phyloP scores from a whole-genome alignment of 1,139 yeast species.

The Groenewaldozyma sp. region DNA sequence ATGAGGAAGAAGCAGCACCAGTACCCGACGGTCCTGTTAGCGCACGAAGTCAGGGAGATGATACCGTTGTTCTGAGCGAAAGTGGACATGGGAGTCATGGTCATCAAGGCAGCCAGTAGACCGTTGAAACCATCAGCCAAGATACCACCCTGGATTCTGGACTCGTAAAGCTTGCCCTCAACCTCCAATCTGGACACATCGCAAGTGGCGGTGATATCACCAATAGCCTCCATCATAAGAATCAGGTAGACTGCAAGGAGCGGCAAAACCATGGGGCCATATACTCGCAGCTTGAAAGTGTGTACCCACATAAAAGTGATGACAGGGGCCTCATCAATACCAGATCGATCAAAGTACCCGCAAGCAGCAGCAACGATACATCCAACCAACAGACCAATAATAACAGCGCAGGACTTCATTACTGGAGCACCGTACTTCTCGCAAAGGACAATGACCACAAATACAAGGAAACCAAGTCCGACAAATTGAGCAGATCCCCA shows the following conservation, averaged over 20 bases:
- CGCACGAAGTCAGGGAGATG: slow-evolving; percentile 82
- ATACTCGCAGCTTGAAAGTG: slow-evolving; percentile 63
- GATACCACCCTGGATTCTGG: slow-evolving; percentile 86
- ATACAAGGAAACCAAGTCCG: slow-evolving; percentile 81
- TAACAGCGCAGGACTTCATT: slow-evolving; percentile 88
- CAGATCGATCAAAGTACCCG: slow-evolving; percentile 58
- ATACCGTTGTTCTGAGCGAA: slow-evolving; percentile 95
- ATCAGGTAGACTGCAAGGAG: slow-evolving; percentile 72
- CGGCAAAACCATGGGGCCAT: slow-evolving; percentile 80
- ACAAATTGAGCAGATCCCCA: slow-evolving; percentile 85
- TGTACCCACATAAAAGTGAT: slow-evolving; percentile 82
- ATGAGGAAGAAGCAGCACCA: slow-evolving; percentile 81
- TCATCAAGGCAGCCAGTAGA: slow-evolving; percentile 53
- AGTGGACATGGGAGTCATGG: slow-evolving; percentile 72
- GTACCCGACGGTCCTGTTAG: slow-evolving; percentile 75
- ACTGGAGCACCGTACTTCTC: slow-evolving; percentile 93
- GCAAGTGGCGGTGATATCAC: slow-evolving; percentile 86
- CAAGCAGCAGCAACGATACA: slow-evolving; percentile 88
- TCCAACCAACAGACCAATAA: slow-evolving; percentile 72
- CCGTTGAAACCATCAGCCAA: slow-evolving; percentile 73
- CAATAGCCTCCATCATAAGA: slow-evolving; percentile 83
- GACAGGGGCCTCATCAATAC: slow-evolving; percentile 65
- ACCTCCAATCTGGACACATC: slow-evolving; percentile 81
- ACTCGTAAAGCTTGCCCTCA: slow-evolving; percentile 70
- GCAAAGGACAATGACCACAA: slow-evolving; percentile 56